Percentiles rank a stretch among this genome's conserved stretches.
Evolutionary conservation across 345 rosid species (phyloP).

Genomic region (Alliaria petiolata): DNA sequence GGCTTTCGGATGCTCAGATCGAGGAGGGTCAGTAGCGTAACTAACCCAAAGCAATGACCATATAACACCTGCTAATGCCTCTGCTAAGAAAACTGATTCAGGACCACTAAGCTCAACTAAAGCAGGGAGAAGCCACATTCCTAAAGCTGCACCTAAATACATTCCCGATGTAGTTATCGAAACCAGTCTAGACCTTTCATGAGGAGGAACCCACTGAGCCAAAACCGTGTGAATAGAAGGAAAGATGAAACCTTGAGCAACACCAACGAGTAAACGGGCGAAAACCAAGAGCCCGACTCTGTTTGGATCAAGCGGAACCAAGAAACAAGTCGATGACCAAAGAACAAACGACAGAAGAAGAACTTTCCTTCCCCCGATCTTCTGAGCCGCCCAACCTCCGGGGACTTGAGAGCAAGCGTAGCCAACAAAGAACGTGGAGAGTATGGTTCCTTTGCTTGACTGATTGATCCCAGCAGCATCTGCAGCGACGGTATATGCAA

Average conservation of each 20-base stretch:
- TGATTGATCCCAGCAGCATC: slow-evolving; percentile 89
- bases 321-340: slow-evolving; percentile 89
- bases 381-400: slow-evolving; percentile 99
- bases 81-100: slow-evolving; percentile 78
- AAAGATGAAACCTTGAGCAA: slow-evolving; percentile 95
- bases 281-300: slow-evolving; percentile 52
- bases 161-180: slow-evolving; percentile 94
- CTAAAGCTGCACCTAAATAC: slow-evolving; percentile 97
- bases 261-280: slow-evolving; percentile 95
- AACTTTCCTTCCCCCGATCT: slow-evolving; percentile 79
- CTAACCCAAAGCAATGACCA: slow-evolving; percentile 89
- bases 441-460: slow-evolving; percentile 85
- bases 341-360: slow-evolving; percentile 82
- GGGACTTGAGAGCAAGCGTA: slow-evolving; percentile 97
- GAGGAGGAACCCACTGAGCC: slow-evolving; percentile 99
- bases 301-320: slow-evolving; percentile 82
- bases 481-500: slow-evolving; percentile 88
- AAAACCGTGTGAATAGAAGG: slow-evolving; percentile 95
- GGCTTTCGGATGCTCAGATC: slow-evolving; percentile 89
- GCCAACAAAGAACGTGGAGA: slow-evolving; percentile 85
- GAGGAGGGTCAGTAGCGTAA: slow-evolving; percentile 85
- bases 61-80: slow-evolving; percentile 76
- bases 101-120: slow-evolving; percentile 86
- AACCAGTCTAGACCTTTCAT: slow-evolving; percentile 92
- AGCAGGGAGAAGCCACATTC: slow-evolving; percentile 90